phyloP scores from a whole-genome alignment of 495 filamentous ascomycete genomes.

The Acidomyces sp. region DNA sequence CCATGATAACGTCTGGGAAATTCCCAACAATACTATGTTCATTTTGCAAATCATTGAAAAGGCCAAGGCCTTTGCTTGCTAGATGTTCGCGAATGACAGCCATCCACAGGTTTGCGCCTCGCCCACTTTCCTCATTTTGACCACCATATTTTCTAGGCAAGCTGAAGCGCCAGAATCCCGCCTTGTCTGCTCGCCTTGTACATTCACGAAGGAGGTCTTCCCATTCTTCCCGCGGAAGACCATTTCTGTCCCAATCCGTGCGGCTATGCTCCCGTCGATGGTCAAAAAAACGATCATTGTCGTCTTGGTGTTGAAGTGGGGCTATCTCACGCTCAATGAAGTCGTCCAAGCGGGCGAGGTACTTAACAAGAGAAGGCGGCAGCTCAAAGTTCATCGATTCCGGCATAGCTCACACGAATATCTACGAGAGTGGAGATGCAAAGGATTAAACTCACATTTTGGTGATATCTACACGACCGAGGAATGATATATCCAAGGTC shows the following conservation, averaged over 20 bases:
- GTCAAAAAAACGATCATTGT: constrained; percentile 50
- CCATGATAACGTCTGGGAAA: constrained; percentile 45
- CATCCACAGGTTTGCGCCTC: constrained; percentile 45
- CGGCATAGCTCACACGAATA: no score
- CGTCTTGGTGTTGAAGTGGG: constrained; percentile 37
- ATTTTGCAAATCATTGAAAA: constrained; percentile 50
- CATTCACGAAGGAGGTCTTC: constrained; percentile 37
- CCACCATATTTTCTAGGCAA: constrained; percentile 44
- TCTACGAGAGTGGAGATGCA: no score
- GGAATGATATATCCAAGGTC: no score
- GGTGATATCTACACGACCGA: no score
- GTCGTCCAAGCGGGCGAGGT: constrained; percentile 36
- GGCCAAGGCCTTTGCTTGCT: constrained; percentile 40
- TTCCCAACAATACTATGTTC: constrained; percentile 48
- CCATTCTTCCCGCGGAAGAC: constrained; percentile 43
- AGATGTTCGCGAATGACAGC: constrained; percentile 45
- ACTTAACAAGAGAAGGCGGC: constrained; percentile 34
- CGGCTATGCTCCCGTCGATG: constrained; percentile 44
- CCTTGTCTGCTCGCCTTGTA: constrained; percentile 35
- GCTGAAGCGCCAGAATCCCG: constrained; percentile 45
- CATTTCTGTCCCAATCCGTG: constrained; percentile 41
- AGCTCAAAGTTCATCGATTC: constrained; percentile 47
- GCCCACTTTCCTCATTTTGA: constrained; percentile 27
- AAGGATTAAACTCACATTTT: no score
- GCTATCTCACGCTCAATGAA: constrained; percentile 43